Conservation (phyloP, 345 rosid species). For the Jatropha curcas region DNA sequence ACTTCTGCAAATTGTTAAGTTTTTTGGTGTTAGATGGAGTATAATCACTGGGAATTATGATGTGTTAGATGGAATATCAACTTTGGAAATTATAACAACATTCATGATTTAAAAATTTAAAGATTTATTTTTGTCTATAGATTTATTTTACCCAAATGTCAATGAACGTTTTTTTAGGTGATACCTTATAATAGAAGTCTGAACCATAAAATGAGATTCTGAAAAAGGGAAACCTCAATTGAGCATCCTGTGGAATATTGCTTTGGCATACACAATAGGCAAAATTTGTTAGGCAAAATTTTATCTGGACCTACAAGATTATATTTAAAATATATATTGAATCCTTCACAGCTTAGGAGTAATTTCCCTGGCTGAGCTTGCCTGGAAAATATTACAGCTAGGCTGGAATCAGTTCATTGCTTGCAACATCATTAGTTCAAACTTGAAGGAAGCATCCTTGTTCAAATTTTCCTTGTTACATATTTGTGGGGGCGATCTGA, state of each 20-base stretch:
- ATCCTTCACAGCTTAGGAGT: neutral
- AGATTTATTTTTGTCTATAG: neutral
- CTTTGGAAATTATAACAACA: no score
- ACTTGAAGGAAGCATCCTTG: neutral
- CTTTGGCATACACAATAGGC: neutral
- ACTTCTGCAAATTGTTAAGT: neutral
- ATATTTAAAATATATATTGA: neutral
- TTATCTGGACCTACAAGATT: neutral
- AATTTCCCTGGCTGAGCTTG: neutral
- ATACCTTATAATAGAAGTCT: neutral
- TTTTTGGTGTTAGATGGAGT: neutral
- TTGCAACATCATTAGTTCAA: neutral
- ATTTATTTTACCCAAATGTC: neutral
- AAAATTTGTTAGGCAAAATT: neutral
- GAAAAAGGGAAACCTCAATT: neutral
- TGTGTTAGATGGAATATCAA: no score
- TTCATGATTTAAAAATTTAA: no score
- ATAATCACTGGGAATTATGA: no score
- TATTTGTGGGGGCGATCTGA: no score
- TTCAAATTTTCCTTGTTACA: neutral
- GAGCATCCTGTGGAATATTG: neutral
- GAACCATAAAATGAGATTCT: neutral
- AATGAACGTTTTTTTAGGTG: neutral
- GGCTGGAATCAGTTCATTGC: neutral
- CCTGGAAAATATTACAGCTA: neutral